phyloP scores from a whole-genome alignment of 352 stramenopile genomes.

The Peronospora destructor region DNA sequence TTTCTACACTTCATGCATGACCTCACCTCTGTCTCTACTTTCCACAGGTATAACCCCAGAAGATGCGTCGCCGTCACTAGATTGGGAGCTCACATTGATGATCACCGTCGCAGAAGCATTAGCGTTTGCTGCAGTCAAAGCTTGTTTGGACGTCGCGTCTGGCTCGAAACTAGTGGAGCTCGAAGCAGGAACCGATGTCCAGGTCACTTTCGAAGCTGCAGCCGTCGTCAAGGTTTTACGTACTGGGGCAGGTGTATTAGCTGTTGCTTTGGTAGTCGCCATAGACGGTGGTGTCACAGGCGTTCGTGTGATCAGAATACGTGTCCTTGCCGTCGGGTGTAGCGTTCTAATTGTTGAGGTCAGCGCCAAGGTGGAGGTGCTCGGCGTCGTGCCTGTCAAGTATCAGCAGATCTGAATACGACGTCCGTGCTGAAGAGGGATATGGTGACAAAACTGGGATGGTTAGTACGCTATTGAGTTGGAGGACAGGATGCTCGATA shows the following conservation, averaged over 20 bases:
- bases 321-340: slow-evolving; percentile 8
- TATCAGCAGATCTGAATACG: slow-evolving; percentile 12
- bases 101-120: slow-evolving; percentile 23
- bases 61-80: slow-evolving; percentile 10
- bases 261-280: not conserved
- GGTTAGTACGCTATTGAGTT: slow-evolving; percentile 7
- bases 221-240: slow-evolving; percentile 7
- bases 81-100: slow-evolving; percentile 11
- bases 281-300: slow-evolving; percentile 2
- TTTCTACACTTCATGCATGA: not conserved
- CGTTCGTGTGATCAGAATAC: not conserved
- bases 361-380: not conserved
- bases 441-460: slow-evolving; percentile 9
- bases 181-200: slow-evolving; percentile 11
- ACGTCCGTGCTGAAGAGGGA: slow-evolving; percentile 20
- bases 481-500: slow-evolving; percentile 4
- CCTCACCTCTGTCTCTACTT: slow-evolving; percentile 12
- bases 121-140: slow-evolving; percentile 13
- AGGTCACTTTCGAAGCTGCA: slow-evolving; percentile 1
- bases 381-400: slow-evolving; percentile 13
- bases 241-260: slow-evolving; percentile 1
- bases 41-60: slow-evolving; percentile 7
- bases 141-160: slow-evolving; percentile 4
- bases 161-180: slow-evolving; percentile 4
- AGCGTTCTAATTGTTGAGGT: slow-evolving; percentile 15